These are phyloP conservation scores for Oxytropis ochrocephala DNA, from an alignment of 306 rosid genomes.

Conservation along the genomic window DNA sequence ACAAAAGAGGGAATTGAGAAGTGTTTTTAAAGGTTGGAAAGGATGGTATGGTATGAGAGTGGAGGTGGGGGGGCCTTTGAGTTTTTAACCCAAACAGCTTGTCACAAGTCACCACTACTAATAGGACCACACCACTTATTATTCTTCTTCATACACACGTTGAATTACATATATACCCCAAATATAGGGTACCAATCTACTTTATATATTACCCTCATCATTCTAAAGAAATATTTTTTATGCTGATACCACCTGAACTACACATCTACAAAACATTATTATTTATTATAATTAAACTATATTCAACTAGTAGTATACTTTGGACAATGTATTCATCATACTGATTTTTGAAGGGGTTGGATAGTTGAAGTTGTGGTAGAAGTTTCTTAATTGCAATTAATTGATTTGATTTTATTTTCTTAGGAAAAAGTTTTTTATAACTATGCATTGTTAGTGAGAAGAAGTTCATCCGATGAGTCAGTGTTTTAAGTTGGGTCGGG, in stretches of 20 bases:
- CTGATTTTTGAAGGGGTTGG: not conserved
- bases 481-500: no score
- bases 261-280: conserved; percentile 1
- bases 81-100: conserved; percentile 46
- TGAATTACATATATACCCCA: conserved; percentile 32
- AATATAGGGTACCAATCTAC: conserved; percentile 4
- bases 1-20: conserved; percentile 35
- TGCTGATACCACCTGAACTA: conserved; percentile 17
- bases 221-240: conserved; percentile 10
- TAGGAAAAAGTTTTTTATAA: no score
- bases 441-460: no score
- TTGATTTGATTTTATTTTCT: not conserved
- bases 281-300: not conserved
- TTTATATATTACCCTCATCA: not conserved
- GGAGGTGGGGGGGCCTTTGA: conserved; percentile 27
- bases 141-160: not conserved
- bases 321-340: not conserved
- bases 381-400: not conserved
- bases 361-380: not conserved
- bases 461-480: no score
- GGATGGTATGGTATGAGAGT: conserved; percentile 19
- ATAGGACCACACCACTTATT: conserved; percentile 49
- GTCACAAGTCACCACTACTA: conserved; percentile 34
- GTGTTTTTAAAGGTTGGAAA: conserved; percentile 32
- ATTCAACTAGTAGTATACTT: not conserved